phyloP scores from a whole-genome alignment of 2,329 filamentous ascomycete species.

The Akanthomyces muscarius region DNA sequence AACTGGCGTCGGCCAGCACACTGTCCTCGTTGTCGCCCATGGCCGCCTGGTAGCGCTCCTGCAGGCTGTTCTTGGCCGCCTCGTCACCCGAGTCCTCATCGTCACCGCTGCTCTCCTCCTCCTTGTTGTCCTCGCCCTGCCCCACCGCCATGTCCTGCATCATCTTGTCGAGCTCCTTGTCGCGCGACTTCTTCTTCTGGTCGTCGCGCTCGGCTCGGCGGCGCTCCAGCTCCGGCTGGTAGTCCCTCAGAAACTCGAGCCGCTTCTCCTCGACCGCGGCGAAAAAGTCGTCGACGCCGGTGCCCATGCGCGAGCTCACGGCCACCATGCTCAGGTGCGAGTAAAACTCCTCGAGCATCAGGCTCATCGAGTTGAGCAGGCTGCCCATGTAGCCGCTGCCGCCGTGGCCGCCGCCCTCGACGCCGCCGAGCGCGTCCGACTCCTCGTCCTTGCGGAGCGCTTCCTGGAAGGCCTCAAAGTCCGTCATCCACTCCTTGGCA shows the following conservation, averaged over 20 bases:
- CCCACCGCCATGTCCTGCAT: slow-evolving; percentile 82
- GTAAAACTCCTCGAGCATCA: slow-evolving; percentile 97
- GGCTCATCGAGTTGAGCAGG: slow-evolving; percentile 92
- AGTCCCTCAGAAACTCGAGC: slow-evolving; percentile 83
- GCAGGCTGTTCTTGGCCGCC: slow-evolving; percentile 61
- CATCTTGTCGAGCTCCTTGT: slow-evolving; percentile 83
- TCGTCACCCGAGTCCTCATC: slow-evolving; percentile 58
- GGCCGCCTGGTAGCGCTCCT: slow-evolving; percentile 72
- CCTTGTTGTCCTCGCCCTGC: slow-evolving; percentile 45
- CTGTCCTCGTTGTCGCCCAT: slow-evolving; percentile 56
- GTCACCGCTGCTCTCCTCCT: slow-evolving; percentile 55
- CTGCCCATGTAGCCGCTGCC: slow-evolving; percentile 96
- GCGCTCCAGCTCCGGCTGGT: slow-evolving; percentile 84
- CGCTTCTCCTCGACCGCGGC: slow-evolving; percentile 81
- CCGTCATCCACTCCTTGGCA: slow-evolving; percentile 98
- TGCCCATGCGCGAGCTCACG: slow-evolving; percentile 88
- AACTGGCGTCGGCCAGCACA: slow-evolving; percentile 53
- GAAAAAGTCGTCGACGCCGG: slow-evolving; percentile 92
- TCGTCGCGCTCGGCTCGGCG: slow-evolving; percentile 71
- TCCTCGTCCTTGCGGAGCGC: slow-evolving; percentile 79
- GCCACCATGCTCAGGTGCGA: slow-evolving; percentile 88
- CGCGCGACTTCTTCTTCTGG: slow-evolving; percentile 64
- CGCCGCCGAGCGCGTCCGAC: slow-evolving; percentile 68
- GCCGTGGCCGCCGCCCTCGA: slow-evolving; percentile 62
- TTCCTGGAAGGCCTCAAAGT: slow-evolving; percentile 92